Conservation (phyloP, 2,329 filamentous ascomycete genomes). For the Graphilbum fragrans region DNA sequence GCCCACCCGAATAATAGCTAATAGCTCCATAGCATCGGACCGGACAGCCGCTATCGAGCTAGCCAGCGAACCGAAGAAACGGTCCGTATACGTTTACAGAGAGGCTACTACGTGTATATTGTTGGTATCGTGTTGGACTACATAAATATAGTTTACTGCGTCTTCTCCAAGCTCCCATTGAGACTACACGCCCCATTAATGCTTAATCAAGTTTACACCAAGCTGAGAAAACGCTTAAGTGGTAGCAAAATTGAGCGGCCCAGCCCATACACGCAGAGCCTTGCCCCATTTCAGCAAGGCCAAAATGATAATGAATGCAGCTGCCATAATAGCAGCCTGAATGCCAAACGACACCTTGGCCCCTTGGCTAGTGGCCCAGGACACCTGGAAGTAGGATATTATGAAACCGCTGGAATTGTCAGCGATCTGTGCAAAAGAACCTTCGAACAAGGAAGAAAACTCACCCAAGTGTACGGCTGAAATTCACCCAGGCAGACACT, state of each 20-base stretch:
- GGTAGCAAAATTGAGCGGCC: slow-evolving; percentile 19
- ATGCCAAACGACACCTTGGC: slow-evolving; percentile 31
- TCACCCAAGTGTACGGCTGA: slow-evolving; percentile 29
- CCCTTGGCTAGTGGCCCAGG: slow-evolving; percentile 32
- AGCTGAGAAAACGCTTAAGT: too few relatives aligned
- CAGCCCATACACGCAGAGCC: slow-evolving; percentile 18
- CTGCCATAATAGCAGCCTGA: slow-evolving; percentile 27
- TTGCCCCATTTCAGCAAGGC: slow-evolving; percentile 17
- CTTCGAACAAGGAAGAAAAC: not conserved
- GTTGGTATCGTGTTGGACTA: too few relatives aligned
- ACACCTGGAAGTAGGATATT: slow-evolving; percentile 38
- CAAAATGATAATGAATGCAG: slow-evolving; percentile 14
- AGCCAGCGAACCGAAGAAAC: too few relatives aligned
- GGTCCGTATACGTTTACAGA: too few relatives aligned
- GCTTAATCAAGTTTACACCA: too few relatives aligned
- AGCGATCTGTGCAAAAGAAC: not conserved
- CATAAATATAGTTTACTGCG: too few relatives aligned
- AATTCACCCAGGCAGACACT: slow-evolving; percentile 39
- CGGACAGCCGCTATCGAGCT: too few relatives aligned
- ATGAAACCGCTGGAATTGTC: slow-evolving; percentile 29
- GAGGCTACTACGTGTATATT: too few relatives aligned
- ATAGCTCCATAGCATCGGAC: too few relatives aligned
- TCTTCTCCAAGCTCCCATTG: too few relatives aligned
- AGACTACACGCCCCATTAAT: too few relatives aligned
- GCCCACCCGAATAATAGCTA: too few relatives aligned